A percentile compares a stretch with the other conserved stretches of the same genome.
Conservation (phyloP, 1,139 yeast species). For the Lodderomyces margitis region DNA sequence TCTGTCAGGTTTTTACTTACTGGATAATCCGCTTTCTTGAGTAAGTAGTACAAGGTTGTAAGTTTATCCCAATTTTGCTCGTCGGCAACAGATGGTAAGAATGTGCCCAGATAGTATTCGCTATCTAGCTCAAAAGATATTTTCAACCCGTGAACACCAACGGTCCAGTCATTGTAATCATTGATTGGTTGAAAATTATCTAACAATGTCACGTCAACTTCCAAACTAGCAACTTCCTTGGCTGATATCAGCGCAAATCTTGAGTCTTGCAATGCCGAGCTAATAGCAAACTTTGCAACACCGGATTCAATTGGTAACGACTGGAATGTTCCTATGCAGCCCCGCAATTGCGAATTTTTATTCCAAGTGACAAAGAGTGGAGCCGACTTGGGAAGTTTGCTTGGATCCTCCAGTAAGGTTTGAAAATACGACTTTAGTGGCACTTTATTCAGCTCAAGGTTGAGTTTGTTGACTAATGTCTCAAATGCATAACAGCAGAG, state of each 20-base stretch:
- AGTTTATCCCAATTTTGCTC: conserved; percentile 83
- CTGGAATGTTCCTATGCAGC: conserved; percentile 89
- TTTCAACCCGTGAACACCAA: conserved; percentile 81
- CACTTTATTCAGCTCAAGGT: conserved; percentile 15
- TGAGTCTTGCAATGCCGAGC: conserved; percentile 72
- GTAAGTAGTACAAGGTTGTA: conserved; percentile 67
- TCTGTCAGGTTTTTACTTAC: conserved; percentile 19
- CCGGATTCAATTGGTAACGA: conserved; percentile 51
- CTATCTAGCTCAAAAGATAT: conserved; percentile 45
- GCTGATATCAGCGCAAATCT: conserved; percentile 67
- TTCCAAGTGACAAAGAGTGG: conserved; percentile 88
- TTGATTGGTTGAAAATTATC: conserved; percentile 54
- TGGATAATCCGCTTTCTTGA: conserved; percentile 62
- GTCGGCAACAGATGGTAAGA: conserved; percentile 85
- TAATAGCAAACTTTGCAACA: conserved; percentile 57
- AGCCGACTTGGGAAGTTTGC: conserved; percentile 45
- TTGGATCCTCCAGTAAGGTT: conserved; percentile 18
- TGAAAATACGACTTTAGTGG: conserved; percentile 20
- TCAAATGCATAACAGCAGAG: conserved; percentile 43
- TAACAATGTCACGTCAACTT: conserved; percentile 61
- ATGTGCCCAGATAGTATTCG: conserved; percentile 63
- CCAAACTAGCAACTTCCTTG: conserved; percentile 48
- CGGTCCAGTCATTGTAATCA: conserved; percentile 66
- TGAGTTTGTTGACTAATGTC: conserved; percentile 24
- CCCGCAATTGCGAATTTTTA: conserved; percentile 58